A percentile compares a stretch with the other conserved stretches of the same genome.
Evolutionary conservation across 306 rosid genomes (phyloP).

Genomic region (Quercus engelmannii): DNA sequence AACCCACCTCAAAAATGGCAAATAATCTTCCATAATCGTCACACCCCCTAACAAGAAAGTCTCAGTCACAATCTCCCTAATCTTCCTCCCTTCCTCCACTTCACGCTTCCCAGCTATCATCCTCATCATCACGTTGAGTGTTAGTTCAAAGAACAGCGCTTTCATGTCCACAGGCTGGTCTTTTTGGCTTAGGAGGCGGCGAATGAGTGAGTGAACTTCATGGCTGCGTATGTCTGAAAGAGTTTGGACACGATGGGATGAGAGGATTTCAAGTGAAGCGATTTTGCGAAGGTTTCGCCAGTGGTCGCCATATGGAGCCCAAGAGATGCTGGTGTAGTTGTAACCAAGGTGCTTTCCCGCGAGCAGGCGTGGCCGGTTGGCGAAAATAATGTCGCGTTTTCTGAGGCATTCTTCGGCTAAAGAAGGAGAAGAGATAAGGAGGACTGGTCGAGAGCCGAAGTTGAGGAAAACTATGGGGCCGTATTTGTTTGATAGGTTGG

Average conservation of each 20-base stretch:
- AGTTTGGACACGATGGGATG: constrained; percentile 25
- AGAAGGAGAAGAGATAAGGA: constrained; percentile 24
- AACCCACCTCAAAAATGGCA: background rate
- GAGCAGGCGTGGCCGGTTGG: constrained; percentile 7
- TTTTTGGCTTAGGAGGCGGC: background rate
- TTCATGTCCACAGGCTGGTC: constrained; percentile 9
- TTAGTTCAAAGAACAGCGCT: constrained; percentile 10
- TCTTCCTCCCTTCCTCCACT: background rate
- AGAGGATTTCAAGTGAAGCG: constrained; percentile 24
- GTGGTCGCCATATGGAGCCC: constrained; percentile 40
- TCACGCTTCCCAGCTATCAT: background rate
- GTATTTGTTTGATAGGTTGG: constrained; percentile 16
- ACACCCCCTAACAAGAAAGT: background rate
- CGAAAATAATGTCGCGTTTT: constrained; percentile 16
- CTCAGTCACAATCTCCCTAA: background rate
- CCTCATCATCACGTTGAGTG: background rate
- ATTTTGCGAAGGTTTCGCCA: constrained; percentile 40
- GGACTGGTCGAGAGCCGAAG: constrained; percentile 30
- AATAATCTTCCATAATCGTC: constrained; percentile 3
- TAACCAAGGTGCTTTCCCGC: constrained; percentile 16
- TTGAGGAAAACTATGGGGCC: constrained; percentile 31
- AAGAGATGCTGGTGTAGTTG: constrained; percentile 17
- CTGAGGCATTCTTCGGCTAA: constrained; percentile 16
- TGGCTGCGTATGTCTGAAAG: constrained; percentile 16
- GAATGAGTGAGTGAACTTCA: constrained; percentile 27